Conservation (phyloP, 306 rosid genomes). For the Ziziphus jujuba region DNA sequence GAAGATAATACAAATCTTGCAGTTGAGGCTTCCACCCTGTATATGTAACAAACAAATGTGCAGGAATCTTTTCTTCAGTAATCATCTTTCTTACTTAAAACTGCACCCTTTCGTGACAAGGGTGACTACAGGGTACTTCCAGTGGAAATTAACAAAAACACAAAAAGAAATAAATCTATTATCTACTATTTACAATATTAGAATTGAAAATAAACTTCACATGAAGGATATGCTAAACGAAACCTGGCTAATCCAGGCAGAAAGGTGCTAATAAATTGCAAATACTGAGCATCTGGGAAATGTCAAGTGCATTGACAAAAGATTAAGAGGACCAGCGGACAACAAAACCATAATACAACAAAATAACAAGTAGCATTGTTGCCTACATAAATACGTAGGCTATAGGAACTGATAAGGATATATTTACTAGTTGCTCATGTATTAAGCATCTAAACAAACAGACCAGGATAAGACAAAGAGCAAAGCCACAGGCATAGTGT, state of each 20-base stretch:
- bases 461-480: not conserved
- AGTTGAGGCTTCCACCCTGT: conserved; percentile 42
- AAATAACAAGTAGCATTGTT: not conserved
- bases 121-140: too few species aligned
- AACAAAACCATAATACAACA: not conserved
- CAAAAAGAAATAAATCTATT: not conserved
- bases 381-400: not conserved
- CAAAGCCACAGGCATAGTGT: not conserved
- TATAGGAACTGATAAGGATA: not conserved
- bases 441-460: not conserved
- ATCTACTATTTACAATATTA: not conserved
- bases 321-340: not conserved
- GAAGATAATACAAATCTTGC: conserved; percentile 34
- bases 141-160: not conserved
- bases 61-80: conserved; percentile 17
- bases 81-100: not conserved
- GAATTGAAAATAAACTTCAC: not conserved
- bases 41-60: conserved; percentile 20
- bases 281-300: not conserved
- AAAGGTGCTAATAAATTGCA: not conserved
- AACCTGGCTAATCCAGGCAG: not conserved
- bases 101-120: too few species aligned
- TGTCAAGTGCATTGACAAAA: not conserved
- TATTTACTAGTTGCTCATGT: not conserved
- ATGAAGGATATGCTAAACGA: not conserved